Evolutionary conservation across 73 alveolate species (phyloP).

Genomic region (Paramecium primaurelia): DNA sequence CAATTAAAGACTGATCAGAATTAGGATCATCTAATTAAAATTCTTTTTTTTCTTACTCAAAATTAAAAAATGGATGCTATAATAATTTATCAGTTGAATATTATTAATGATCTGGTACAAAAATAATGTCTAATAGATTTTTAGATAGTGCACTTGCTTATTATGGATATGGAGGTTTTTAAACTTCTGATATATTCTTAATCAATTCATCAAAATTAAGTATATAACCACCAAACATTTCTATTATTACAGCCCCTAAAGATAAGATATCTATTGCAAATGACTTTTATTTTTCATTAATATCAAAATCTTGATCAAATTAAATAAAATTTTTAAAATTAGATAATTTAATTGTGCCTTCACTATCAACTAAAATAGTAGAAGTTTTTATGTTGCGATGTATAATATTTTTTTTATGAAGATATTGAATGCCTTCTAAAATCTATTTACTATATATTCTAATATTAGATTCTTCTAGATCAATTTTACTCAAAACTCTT

Average conservation of each 20-base stretch:
- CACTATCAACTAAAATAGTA: slow-evolving; percentile 56
- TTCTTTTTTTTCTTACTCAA: background rate
- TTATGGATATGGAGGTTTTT: background rate
- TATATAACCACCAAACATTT: slow-evolving; percentile 77
- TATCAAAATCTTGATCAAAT: background rate
- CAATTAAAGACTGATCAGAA: background rate
- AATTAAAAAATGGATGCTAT: background rate
- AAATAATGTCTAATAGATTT: background rate
- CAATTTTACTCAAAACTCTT: slow-evolving; percentile 61
- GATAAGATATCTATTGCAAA: slow-evolving; percentile 76
- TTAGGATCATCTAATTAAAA: background rate
- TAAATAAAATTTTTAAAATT: slow-evolving; percentile 50
- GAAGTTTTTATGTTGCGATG: slow-evolving; percentile 63
- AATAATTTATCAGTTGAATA: slow-evolving; percentile 14
- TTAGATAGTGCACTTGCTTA: background rate
- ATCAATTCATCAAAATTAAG: slow-evolving; percentile 55
- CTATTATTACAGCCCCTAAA: slow-evolving; percentile 76
- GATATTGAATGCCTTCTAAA: slow-evolving; percentile 53
- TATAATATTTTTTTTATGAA: slow-evolving; percentile 55
- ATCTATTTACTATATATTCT: slow-evolving; percentile 55
- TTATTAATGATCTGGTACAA: background rate
- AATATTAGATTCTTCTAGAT: slow-evolving; percentile 56
- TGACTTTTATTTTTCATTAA: background rate
- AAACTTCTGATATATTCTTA: background rate
- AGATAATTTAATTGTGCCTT: slow-evolving; percentile 63